A percentile compares a stretch with the other conserved stretches of the same genome.
Conservation (phyloP, 1,139 yeast genomes). For the Yamadazyma sp. region DNA sequence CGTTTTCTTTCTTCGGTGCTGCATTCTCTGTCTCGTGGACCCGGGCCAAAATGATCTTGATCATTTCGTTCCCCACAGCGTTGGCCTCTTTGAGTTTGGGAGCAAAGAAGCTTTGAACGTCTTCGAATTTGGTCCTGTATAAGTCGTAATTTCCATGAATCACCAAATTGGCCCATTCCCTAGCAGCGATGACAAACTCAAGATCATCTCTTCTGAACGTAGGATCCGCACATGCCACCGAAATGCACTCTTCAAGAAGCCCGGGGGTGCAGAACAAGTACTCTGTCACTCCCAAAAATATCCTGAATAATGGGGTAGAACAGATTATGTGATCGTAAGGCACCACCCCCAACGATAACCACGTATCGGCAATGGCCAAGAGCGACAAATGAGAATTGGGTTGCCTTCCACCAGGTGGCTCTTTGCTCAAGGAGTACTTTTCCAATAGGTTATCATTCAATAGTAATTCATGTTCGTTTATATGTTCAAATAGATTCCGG, state of each 20-base stretch:
- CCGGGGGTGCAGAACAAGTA: slow-evolving; percentile 85
- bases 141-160: slow-evolving; percentile 72
- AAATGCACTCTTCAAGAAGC: slow-evolving; percentile 73
- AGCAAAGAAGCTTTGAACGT: slow-evolving; percentile 75
- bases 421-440: slow-evolving; percentile 73
- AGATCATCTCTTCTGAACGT: slow-evolving; percentile 82
- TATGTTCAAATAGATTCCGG: slow-evolving; percentile 73
- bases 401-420: slow-evolving; percentile 67
- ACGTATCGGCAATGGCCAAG: slow-evolving; percentile 89
- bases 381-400: slow-evolving; percentile 90
- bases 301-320: slow-evolving; percentile 88
- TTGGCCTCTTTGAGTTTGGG: slow-evolving; percentile 91
- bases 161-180: slow-evolving; percentile 84
- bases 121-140: slow-evolving; percentile 71
- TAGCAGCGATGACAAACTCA: slow-evolving; percentile 79
- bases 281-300: slow-evolving; percentile 91
- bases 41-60: slow-evolving; percentile 69
- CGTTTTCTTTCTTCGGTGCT: too few species aligned
- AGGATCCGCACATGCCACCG: slow-evolving; percentile 65
- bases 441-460: slow-evolving; percentile 80
- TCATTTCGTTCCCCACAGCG: slow-evolving; percentile 93
- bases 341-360: slow-evolving; percentile 80
- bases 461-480: slow-evolving; percentile 57
- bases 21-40: slow-evolving; percentile 43
- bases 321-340: slow-evolving; percentile 98